Percentiles rank a stretch among this genome's conserved stretches.
Conservation (phyloP, 495 filamentous ascomycete genomes). For the Trichoderma parareesei region DNA sequence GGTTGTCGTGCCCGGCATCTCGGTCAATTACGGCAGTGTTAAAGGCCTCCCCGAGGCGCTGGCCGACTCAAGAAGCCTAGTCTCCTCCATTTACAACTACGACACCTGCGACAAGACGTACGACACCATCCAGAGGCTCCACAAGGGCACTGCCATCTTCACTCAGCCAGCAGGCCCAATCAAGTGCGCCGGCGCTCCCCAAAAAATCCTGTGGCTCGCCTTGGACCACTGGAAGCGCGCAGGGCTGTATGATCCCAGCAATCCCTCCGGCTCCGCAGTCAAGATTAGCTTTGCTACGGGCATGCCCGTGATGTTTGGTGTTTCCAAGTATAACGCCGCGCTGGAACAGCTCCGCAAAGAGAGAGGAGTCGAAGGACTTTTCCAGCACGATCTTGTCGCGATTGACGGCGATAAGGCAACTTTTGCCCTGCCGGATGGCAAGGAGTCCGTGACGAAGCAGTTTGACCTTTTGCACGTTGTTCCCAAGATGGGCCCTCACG, state of each 20-base stretch:
- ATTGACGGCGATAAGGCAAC: constrained; percentile 49
- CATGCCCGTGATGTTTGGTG: constrained; percentile 56
- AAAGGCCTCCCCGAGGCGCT: constrained; percentile 55
- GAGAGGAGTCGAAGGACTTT: constrained; percentile 56
- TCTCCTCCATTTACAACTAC: constrained; percentile 60
- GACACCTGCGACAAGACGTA: constrained; percentile 52
- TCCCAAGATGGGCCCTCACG: constrained; percentile 55
- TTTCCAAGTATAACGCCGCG: constrained; percentile 57
- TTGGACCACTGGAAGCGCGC: constrained; percentile 55
- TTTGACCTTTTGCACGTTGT: constrained; percentile 56
- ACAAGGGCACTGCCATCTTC: constrained; percentile 56
- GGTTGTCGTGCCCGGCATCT: constrained; percentile 55
- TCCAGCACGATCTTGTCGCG: constrained; percentile 57
- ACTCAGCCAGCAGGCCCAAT: constrained; percentile 58
- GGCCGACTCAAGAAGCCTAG: constrained; percentile 42
- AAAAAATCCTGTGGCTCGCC: constrained; percentile 66
- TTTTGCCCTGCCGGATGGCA: constrained; percentile 39
- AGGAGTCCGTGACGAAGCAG: constrained; percentile 37
- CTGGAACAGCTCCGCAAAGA: constrained; percentile 55
- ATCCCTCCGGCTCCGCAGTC: constrained; percentile 39
- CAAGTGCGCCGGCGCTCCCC: constrained; percentile 64
- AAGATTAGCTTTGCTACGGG: constrained; percentile 58
- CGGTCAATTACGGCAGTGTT: constrained; percentile 46
- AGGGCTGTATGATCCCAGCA: constrained; percentile 46
- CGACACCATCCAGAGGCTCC: constrained; percentile 44